Percentiles rank a stretch among this genome's conserved stretches.
Conservation (phyloP, 352 stramenopile genomes). For the Globisporangium cylindrosporum region DNA sequence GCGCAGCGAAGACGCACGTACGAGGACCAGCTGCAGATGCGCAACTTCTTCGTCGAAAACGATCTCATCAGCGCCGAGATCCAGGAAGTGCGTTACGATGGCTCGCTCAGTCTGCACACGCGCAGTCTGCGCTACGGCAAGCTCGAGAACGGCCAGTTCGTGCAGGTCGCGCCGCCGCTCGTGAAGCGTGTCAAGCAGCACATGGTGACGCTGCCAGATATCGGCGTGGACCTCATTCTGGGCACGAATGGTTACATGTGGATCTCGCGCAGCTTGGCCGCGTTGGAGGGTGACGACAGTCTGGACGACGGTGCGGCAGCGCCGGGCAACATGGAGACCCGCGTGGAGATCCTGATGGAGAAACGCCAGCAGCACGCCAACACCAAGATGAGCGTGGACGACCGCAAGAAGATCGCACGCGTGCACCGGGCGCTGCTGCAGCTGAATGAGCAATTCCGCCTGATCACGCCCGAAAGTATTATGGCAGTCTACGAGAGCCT, state of each 20-base stretch:
- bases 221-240: constrained; percentile 90
- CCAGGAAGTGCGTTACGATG: constrained; percentile 88
- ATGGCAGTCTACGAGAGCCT: constrained; percentile 79
- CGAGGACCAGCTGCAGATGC: constrained; percentile 97
- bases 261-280: constrained; percentile 87
- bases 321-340: constrained; percentile 67
- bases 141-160: constrained; percentile 93
- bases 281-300: constrained; percentile 31
- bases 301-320: constrained; percentile 36
- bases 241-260: constrained; percentile 96
- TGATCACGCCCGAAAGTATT: constrained; percentile 92
- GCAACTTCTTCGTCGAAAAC: constrained; percentile 92
- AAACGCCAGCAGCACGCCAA: constrained; percentile 87
- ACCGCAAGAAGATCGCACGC: constrained; percentile 83
- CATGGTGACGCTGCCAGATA: constrained; percentile 80
- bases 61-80: constrained; percentile 94
- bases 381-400: constrained; percentile 68
- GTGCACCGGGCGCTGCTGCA: constrained; percentile 88
- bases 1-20: constrained; percentile 95
- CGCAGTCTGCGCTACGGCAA: constrained; percentile 94
- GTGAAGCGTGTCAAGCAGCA: constrained; percentile 95
- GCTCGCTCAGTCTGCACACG: constrained; percentile 93
- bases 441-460: constrained; percentile 86
- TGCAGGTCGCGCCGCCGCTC: constrained; percentile 84
- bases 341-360: constrained; percentile 90